Conservation (phyloP, 176 grass and related monocot species). For the Saccharum officinarum region DNA sequence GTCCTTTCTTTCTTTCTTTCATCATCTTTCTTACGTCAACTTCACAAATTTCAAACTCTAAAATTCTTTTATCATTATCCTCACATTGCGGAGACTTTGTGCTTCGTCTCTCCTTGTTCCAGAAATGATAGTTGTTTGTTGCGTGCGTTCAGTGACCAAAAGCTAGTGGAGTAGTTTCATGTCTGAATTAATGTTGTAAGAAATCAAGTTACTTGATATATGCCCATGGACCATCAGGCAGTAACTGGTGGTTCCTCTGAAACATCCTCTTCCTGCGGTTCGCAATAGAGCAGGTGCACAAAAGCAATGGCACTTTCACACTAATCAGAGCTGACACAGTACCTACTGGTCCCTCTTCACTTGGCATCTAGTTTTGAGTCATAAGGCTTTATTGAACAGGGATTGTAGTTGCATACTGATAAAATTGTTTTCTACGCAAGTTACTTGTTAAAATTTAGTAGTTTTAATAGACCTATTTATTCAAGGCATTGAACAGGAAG, state of each 20-base stretch:
- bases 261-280: neutral
- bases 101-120: neutral
- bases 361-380: constrained; percentile 8
- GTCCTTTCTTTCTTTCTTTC: constrained; percentile 14
- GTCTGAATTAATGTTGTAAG: neutral
- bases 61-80: neutral
- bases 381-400: constrained; percentile 7
- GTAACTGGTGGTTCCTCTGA: neutral
- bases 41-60: neutral
- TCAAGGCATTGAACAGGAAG: too few species aligned
- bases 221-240: constrained; percentile 10
- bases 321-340: too few species aligned
- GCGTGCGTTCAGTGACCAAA: neutral
- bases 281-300: neutral
- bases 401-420: neutral
- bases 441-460: too few species aligned
- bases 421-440: too few species aligned
- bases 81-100: neutral
- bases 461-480: too few species aligned
- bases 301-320: neutral
- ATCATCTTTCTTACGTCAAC: constrained; percentile 26
- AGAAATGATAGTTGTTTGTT: neutral
- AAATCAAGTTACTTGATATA: neutral
- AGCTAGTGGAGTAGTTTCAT: neutral
- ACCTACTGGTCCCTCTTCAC: neutral